These are phyloP conservation scores for Coemansia sp. DNA, from an alignment of 192 early-diverging fungal genomes.

Conservation along the genomic window DNA sequence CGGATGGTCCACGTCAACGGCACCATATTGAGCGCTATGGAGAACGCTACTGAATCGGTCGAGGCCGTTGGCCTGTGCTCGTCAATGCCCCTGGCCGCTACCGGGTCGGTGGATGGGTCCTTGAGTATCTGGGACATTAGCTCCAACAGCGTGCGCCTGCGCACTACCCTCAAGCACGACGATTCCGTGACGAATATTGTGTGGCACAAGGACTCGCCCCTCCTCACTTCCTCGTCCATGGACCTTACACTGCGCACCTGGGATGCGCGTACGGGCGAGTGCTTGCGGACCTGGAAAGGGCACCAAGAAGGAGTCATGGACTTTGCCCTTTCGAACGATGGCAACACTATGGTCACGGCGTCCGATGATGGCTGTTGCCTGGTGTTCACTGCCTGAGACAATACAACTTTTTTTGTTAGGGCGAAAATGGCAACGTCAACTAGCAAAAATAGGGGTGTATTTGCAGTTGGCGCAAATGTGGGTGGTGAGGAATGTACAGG, in stretches of 20 bases:
- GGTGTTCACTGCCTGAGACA: slow-evolving; percentile 51
- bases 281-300: slow-evolving; percentile 66
- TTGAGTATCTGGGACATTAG: slow-evolving; percentile 93
- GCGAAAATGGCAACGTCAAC: too few species aligned
- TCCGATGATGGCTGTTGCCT: slow-evolving; percentile 79
- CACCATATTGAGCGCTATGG: slow-evolving; percentile 73
- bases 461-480: too few species aligned
- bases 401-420: neutral
- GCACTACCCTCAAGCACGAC: slow-evolving; percentile 76
- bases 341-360: slow-evolving; percentile 64
- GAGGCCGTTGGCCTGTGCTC: slow-evolving; percentile 82
- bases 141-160: slow-evolving; percentile 69
- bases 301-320: slow-evolving; percentile 85
- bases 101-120: slow-evolving; percentile 81
- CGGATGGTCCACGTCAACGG: slow-evolving; percentile 76
- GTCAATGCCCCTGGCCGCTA: slow-evolving; percentile 64
- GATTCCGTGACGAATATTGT: slow-evolving; percentile 76
- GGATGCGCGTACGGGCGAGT: slow-evolving; percentile 86
- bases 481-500: too few species aligned
- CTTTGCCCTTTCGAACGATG: slow-evolving; percentile 70
- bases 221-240: slow-evolving; percentile 69
- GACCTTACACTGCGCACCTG: slow-evolving; percentile 80
- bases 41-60: slow-evolving; percentile 75
- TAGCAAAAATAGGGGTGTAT: too few species aligned
- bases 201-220: slow-evolving; percentile 62